These are phyloP conservation scores for Nothophaeocryptopus gaeumannii DNA, from an alignment of 2,329 filamentous ascomycete species.

Conservation along the genomic window DNA sequence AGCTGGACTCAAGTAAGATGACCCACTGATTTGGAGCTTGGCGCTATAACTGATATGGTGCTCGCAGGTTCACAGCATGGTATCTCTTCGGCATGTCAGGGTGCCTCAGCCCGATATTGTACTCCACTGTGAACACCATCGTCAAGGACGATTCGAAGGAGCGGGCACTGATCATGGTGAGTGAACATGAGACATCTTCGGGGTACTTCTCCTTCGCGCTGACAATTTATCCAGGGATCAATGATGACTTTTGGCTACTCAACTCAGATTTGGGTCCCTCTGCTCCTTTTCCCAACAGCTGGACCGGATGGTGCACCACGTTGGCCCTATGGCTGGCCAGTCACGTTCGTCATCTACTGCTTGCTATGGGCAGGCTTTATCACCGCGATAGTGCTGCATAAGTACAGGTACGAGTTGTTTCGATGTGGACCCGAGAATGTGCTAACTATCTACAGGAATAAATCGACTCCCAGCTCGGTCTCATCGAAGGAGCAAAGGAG, in stretches of 20 bases:
- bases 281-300: conserved; percentile 8
- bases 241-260: conserved; percentile 17
- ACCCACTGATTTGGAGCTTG: neutral
- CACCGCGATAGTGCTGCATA: conserved; percentile 6
- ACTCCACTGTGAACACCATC: conserved; percentile 13
- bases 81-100: conserved; percentile 9
- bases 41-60: neutral
- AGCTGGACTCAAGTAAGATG: conserved; percentile 2
- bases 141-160: conserved; percentile 13
- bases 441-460: no score
- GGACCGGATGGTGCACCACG: conserved; percentile 8
- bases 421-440: no score
- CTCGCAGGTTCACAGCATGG: conserved; percentile 8
- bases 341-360: conserved; percentile 11
- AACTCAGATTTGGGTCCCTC: conserved; percentile 12
- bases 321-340: conserved; percentile 10
- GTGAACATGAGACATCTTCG: no score
- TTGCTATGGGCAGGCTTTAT: conserved; percentile 12
- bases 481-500: no score
- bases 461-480: no score
- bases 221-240: conserved; percentile 1
- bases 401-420: no score
- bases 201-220: neutral
- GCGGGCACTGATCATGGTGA: conserved; percentile 10
- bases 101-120: conserved; percentile 8